A percentile compares a stretch with the other conserved stretches of the same genome.
Conservation (phyloP, 345 rosid genomes). For the Boechera stricta region DNA sequence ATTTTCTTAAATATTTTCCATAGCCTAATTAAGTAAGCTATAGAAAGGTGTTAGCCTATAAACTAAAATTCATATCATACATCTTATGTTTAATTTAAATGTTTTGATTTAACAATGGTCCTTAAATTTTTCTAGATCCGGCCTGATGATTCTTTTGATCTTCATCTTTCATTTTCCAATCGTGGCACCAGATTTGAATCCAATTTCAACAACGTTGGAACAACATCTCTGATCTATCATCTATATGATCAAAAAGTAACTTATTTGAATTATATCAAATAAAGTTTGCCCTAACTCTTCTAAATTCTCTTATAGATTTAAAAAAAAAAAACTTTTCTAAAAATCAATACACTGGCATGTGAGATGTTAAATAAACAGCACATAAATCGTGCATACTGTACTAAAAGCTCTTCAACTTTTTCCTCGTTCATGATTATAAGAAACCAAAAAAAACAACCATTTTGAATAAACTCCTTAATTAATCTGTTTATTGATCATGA, state of each 20-base stretch:
- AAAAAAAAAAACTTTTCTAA: background rate
- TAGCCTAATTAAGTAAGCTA: background rate
- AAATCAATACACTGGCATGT: conserved; percentile 10
- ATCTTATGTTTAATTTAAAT: background rate
- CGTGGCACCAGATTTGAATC: background rate
- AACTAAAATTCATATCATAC: background rate
- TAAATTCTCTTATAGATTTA: background rate
- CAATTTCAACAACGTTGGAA: background rate
- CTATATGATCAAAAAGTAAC: conserved; percentile 5
- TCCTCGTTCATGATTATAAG: conserved; percentile 25
- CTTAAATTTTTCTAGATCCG: background rate
- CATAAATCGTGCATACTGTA: conserved; percentile 34
- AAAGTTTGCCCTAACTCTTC: background rate
- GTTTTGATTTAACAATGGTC: background rate
- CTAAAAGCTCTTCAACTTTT: conserved; percentile 46
- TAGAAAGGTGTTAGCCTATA: background rate
- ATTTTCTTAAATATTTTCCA: background rate
- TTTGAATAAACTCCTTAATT: conserved; percentile 37
- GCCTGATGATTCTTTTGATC: background rate
- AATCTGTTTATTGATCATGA: conserved; percentile 22
- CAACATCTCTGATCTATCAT: background rate
- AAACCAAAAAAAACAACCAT: conserved; percentile 23
- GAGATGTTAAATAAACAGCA: conserved; percentile 40
- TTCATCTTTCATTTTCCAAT: background rate
- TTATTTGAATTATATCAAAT: conserved; percentile 20